Percentiles rank a stretch among this genome's conserved stretches.
phyloP scores from a whole-genome alignment of 176 grass and related monocot species.

The barley (Hordeum vulgare) region MorexV3_pseudomolecules_assembly NC_058519.1:615499781-615500280 shows the following conservation, averaged over 20 bases:
- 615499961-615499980: conserved; percentile 74
- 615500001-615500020: not conserved
- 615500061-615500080: not conserved
- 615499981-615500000: conserved; percentile 18
- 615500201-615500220: not conserved
- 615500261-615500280: not conserved
- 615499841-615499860: conserved; percentile 95
- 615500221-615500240: not conserved
- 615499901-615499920: conserved; percentile 96
- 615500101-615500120: not conserved
- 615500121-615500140: not conserved
- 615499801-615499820: conserved; percentile 92
- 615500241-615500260: not conserved
- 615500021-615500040: not conserved
- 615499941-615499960: conserved; percentile 90
- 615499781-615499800: conserved; percentile 51
- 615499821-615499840: conserved; percentile 82
- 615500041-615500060: not conserved
- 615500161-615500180: not conserved
- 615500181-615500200: not conserved
- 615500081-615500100: not conserved
- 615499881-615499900: conserved; percentile 78
- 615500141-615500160: not conserved
- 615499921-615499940: conserved; percentile 83
- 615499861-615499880: conserved; percentile 81